A percentile compares a stretch with the other conserved stretches of the same genome.
Conservation (phyloP, 495 filamentous ascomycete genomes). For the Pseudomonodictys pantanalensis region DNA sequence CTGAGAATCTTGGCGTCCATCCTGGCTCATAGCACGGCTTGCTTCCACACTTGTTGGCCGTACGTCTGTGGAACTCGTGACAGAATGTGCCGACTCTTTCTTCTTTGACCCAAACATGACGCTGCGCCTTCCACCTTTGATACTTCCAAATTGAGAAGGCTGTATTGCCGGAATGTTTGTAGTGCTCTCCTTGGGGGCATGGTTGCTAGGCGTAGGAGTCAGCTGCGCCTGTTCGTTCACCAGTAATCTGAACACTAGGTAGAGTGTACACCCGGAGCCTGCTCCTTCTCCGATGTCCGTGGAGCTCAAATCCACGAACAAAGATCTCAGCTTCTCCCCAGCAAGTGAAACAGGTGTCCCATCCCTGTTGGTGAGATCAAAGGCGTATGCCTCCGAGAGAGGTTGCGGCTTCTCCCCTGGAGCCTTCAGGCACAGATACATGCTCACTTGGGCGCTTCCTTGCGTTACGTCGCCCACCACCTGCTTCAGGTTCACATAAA, state of each 20-base stretch:
- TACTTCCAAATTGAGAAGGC: slow-evolving; percentile 44
- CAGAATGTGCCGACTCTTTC: slow-evolving; percentile 41
- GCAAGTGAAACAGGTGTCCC: slow-evolving; percentile 30
- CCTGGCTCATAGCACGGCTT: slow-evolving; percentile 15
- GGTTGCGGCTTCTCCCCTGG: slow-evolving; percentile 59
- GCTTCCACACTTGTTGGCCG: slow-evolving; percentile 19
- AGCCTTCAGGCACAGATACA: slow-evolving; percentile 73
- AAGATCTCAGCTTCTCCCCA: slow-evolving; percentile 68
- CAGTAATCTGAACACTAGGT: slow-evolving; percentile 78
- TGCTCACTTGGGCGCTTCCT: slow-evolving; percentile 64
- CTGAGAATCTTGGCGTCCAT: slow-evolving; percentile 38
- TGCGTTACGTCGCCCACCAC: slow-evolving; percentile 70
- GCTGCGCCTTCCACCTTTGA: slow-evolving; percentile 67
- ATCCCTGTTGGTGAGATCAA: slow-evolving; percentile 74
- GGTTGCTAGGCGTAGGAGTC: slow-evolving; percentile 31
- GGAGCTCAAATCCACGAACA: slow-evolving; percentile 81
- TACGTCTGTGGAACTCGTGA: slow-evolving; percentile 47
- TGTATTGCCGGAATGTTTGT: slow-evolving; percentile 36
- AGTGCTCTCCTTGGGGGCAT: slow-evolving; percentile 42
- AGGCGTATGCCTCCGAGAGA: slow-evolving; percentile 76
- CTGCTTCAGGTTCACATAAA: slow-evolving; percentile 78
- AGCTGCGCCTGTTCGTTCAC: slow-evolving; percentile 49
- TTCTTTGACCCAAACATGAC: slow-evolving; percentile 70
- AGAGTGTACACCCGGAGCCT: slow-evolving; percentile 64
- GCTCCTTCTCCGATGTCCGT: slow-evolving; percentile 79